Evolutionary conservation across 2,329 filamentous ascomycete genomes (phyloP).

Genomic region (Didymella lethalis): DNA sequence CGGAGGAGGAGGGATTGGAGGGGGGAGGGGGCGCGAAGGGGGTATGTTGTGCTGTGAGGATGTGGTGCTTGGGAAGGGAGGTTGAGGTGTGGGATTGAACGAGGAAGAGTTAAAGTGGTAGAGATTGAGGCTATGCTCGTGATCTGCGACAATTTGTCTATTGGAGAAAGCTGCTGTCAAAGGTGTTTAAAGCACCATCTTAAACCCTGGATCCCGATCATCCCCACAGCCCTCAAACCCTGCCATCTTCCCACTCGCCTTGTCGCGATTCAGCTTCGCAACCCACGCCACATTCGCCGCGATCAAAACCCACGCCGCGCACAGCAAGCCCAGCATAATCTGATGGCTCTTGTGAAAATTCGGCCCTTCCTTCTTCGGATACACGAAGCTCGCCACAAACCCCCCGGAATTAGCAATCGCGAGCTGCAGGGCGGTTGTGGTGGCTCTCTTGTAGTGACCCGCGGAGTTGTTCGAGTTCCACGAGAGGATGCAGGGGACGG

Average conservation of each 20-base stretch:
- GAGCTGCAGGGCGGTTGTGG: constrained; percentile 70
- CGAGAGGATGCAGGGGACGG: constrained; percentile 68
- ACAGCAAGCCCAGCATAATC: constrained; percentile 66
- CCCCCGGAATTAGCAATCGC: constrained; percentile 73
- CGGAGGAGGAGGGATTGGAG: too few relatives aligned
- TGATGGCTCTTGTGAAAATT: constrained; percentile 69
- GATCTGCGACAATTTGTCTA: too few relatives aligned
- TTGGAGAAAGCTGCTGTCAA: too few relatives aligned
- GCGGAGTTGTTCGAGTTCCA: constrained; percentile 75
- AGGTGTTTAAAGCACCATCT: constrained; percentile 61
- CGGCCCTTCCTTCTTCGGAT: constrained; percentile 64
- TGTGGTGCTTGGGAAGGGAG: too few relatives aligned
- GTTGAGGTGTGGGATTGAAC: too few relatives aligned
- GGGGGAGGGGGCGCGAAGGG: too few relatives aligned
- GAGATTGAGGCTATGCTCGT: too few relatives aligned
- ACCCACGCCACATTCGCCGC: constrained; percentile 69
- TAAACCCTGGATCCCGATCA: constrained; percentile 69
- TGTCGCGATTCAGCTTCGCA: constrained; percentile 69
- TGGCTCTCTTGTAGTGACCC: constrained; percentile 74
- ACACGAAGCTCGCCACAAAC: constrained; percentile 71
- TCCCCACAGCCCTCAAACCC: constrained; percentile 66
- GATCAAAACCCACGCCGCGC: constrained; percentile 70
- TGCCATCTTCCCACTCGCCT: constrained; percentile 66
- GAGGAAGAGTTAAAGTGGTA: too few relatives aligned
- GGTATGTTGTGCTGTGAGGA: too few relatives aligned